phyloP scores from a whole-genome alignment of 2,329 filamentous ascomycete species.

The Phaeomoniella chlamydospora region DNA sequence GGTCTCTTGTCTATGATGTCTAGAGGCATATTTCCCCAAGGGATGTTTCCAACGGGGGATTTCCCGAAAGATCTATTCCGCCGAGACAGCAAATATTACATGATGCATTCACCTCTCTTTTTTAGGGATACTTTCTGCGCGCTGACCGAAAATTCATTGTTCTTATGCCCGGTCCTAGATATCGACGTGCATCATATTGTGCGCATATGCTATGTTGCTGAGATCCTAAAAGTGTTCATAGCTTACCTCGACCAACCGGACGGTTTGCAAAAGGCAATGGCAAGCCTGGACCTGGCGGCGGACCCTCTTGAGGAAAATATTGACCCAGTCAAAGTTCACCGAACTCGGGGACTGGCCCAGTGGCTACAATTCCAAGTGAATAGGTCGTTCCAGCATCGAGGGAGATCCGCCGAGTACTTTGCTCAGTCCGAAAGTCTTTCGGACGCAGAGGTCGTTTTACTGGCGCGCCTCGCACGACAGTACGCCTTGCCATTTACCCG shows the following conservation, averaged over 20 bases:
- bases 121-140: constrained; percentile 32
- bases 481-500: constrained; percentile 86
- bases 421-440: neutral
- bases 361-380: neutral
- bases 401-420: neutral
- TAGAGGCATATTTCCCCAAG: constrained; percentile 53
- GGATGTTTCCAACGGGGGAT: too few relatives aligned
- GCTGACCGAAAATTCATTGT: constrained; percentile 8
- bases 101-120: too few relatives aligned
- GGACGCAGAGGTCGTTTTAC: constrained; percentile 15
- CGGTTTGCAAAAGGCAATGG: constrained; percentile 1
- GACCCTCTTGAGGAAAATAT: neutral
- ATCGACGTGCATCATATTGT: constrained; percentile 55
- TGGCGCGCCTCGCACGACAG: constrained; percentile 41
- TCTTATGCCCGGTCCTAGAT: constrained; percentile 7
- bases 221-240: constrained; percentile 69
- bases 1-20: constrained; percentile 25
- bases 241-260: constrained; percentile 30
- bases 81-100: too few relatives aligned
- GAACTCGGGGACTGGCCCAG: neutral
- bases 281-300: neutral
- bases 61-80: constrained; percentile 69
- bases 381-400: neutral
- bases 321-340: neutral
- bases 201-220: constrained; percentile 75